These are phyloP conservation scores for Globisporangium nunn DNA, from an alignment of 352 stramenopile species.

Conservation along the genomic window DNA sequence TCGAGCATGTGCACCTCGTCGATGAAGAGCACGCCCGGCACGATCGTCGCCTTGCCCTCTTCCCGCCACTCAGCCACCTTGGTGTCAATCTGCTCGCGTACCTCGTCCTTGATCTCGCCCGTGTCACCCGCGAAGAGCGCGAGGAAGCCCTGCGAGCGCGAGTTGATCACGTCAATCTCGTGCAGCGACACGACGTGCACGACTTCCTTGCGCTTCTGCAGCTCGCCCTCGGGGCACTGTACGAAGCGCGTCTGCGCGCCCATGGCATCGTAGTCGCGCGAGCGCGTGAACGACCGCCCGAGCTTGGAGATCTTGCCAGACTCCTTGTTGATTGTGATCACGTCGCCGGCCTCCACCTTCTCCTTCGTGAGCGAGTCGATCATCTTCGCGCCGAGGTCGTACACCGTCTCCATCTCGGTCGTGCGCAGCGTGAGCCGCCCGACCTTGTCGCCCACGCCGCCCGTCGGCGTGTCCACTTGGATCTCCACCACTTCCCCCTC, in stretches of 20 bases:
- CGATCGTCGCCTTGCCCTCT: slow-evolving; percentile 96
- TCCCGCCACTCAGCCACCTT: slow-evolving; percentile 96
- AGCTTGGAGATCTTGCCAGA: slow-evolving; percentile 98
- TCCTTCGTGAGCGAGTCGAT: slow-evolving; percentile 99
- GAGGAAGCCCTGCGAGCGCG: slow-evolving; percentile 97
- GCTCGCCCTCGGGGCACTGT: slow-evolving; percentile 93
- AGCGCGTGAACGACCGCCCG: slow-evolving; percentile 95
- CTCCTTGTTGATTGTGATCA: slow-evolving; percentile 99
- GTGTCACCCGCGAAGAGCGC: slow-evolving; percentile 99
- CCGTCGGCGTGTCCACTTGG: slow-evolving; percentile 91
- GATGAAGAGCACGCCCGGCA: slow-evolving; percentile 99
- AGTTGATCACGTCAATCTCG: slow-evolving; percentile 99
- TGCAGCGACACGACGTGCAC: slow-evolving; percentile 97
- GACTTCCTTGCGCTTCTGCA: slow-evolving; percentile 98
- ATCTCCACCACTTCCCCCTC: slow-evolving; percentile 99
- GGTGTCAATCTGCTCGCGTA: slow-evolving; percentile 98
- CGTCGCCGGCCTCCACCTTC: slow-evolving; percentile 97
- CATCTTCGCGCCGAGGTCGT: slow-evolving; percentile 99
- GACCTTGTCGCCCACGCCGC: slow-evolving; percentile 67
- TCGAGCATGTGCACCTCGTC: slow-evolving; percentile 99
- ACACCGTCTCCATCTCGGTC: slow-evolving; percentile 99
- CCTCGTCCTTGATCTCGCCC: slow-evolving; percentile 98
- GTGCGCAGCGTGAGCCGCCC: slow-evolving; percentile 97
- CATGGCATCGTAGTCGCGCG: slow-evolving; percentile 98
- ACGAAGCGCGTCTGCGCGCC: slow-evolving; percentile 85